Evolutionary conservation across 108 stramenopile species (phyloP).

Genomic region (Nitzschia palea): DNA sequence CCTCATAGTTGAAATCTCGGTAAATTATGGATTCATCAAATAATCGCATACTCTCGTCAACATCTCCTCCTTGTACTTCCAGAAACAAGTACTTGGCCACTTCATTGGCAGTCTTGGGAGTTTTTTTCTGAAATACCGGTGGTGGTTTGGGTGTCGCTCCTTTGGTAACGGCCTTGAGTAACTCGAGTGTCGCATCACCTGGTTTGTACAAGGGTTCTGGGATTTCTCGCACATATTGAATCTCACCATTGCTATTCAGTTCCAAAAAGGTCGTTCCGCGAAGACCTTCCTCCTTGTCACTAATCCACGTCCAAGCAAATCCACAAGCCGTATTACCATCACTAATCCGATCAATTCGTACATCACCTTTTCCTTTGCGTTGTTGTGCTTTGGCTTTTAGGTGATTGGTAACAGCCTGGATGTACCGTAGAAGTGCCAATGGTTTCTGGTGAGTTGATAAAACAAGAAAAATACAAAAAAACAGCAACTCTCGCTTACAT

Average conservation of each 20-base stretch:
- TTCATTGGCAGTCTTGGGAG: conserved; percentile 62
- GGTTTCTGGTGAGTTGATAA: background rate
- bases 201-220: conserved; percentile 80
- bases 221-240: conserved; percentile 71
- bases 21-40: conserved; percentile 66
- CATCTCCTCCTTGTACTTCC: conserved; percentile 63
- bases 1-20: conserved; percentile 74
- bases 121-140: conserved; percentile 34
- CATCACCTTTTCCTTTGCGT: conserved; percentile 45
- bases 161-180: conserved; percentile 66
- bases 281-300: conserved; percentile 54
- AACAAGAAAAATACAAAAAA: background rate
- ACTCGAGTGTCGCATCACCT: conserved; percentile 63
- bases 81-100: conserved; percentile 71
- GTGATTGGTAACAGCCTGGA: conserved; percentile 35
- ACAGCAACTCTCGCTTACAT: conserved; percentile 3
- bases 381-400: conserved; percentile 34
- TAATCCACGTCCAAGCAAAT: conserved; percentile 78
- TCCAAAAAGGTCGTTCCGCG: conserved; percentile 80
- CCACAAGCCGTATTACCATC: conserved; percentile 73
- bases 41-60: conserved; percentile 66
- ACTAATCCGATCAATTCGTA: conserved; percentile 67
- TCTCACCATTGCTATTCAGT: conserved; percentile 64
- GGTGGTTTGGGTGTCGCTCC: conserved; percentile 54
- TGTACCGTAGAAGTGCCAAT: background rate